These are phyloP conservation scores for Cladophialophora bantiana DNA, from an alignment of 2,329 filamentous ascomycete genomes.

Conservation along the genomic window DNA sequence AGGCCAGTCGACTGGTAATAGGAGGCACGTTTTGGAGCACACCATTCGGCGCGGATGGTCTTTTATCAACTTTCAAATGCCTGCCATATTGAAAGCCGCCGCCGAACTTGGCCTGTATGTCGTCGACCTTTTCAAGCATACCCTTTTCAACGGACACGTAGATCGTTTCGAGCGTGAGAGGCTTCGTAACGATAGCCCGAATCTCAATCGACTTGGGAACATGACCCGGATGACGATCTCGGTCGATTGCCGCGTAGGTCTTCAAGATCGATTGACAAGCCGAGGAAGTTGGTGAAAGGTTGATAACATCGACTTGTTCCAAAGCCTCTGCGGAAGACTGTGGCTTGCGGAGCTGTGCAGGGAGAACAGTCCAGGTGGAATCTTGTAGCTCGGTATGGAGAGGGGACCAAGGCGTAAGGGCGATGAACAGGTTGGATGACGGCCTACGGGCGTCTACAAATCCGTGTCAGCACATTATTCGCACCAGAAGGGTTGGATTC, in stretches of 20 bases:
- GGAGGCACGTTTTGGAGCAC: constrained; percentile 34
- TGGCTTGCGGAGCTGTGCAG: constrained; percentile 63
- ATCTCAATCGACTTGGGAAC: constrained; percentile 83
- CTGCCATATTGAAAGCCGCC: constrained; percentile 55
- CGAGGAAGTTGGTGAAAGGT: constrained; percentile 75
- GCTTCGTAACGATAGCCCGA: constrained; percentile 78
- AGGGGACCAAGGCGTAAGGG: constrained; percentile 55
- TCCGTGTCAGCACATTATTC: constrained; percentile 19
- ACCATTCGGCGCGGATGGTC: constrained; percentile 24
- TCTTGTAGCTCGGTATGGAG: constrained; percentile 59
- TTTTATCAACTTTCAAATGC: constrained; percentile 35
- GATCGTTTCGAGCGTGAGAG: constrained; percentile 80
- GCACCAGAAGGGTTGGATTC: constrained; percentile 11
- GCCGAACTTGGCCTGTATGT: constrained; percentile 83
- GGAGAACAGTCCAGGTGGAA: constrained; percentile 83
- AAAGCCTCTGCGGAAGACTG: constrained; percentile 57
- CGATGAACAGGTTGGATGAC: constrained; percentile 47
- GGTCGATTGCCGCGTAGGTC: constrained; percentile 73
- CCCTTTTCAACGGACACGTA: constrained; percentile 87
- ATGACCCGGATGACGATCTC: constrained; percentile 75
- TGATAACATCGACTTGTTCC: constrained; percentile 77
- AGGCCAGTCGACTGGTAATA: constrained; percentile 31
- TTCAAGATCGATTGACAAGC: constrained; percentile 81
- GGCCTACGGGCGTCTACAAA: constrained; percentile 16
- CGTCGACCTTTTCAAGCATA: constrained; percentile 77